Percentiles rank a stretch among this genome's conserved stretches.
Evolutionary conservation across 2,329 filamentous ascomycete species (phyloP).

Genomic region (Seiridium cupressi): DNA sequence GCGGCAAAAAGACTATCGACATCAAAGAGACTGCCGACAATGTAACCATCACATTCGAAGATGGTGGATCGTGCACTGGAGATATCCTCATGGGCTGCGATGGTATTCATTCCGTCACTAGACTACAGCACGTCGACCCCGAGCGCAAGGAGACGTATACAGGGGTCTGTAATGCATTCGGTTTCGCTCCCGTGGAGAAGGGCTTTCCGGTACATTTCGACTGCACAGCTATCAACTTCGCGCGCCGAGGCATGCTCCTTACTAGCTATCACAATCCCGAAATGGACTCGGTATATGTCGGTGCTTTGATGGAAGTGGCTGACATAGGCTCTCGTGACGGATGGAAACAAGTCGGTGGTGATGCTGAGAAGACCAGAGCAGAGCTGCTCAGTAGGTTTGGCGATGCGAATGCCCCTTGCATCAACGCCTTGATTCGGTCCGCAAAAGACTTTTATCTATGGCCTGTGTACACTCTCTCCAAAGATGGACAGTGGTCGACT

Average conservation of each 20-base stretch:
- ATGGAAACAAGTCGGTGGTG: slow-evolving; percentile 10
- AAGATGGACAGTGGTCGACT: slow-evolving; percentile 8
- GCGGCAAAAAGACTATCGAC: slow-evolving; percentile 6
- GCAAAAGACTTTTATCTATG: slow-evolving; percentile 8
- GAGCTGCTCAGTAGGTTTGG: slow-evolving; percentile 8
- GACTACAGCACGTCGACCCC: slow-evolving; percentile 8
- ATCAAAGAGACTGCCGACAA: slow-evolving; percentile 5
- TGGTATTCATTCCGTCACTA: slow-evolving; percentile 8
- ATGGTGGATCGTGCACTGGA: background rate
- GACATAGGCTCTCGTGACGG: slow-evolving; percentile 9
- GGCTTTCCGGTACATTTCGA: slow-evolving; percentile 8
- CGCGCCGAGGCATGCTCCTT: slow-evolving; percentile 6
- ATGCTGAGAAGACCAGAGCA: slow-evolving; percentile 8
- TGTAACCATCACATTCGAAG: slow-evolving; percentile 4
- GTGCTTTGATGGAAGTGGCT: slow-evolving; percentile 6
- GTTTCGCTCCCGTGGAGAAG: background rate
- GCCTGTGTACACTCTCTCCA: slow-evolving; percentile 9
- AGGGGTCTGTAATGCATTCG: slow-evolving; percentile 10
- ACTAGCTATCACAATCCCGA: slow-evolving; percentile 7
- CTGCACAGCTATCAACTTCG: slow-evolving; percentile 10
- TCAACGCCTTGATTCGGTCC: slow-evolving; percentile 3
- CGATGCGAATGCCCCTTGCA: slow-evolving; percentile 1
- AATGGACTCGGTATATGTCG: slow-evolving; percentile 11
- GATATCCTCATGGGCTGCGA: slow-evolving; percentile 11
- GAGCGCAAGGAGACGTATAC: slow-evolving; percentile 9